These are phyloP conservation scores for Amaranthus cruentus DNA, from an alignment of 148 eudicot genomes.

Conservation along the genomic window DNA sequence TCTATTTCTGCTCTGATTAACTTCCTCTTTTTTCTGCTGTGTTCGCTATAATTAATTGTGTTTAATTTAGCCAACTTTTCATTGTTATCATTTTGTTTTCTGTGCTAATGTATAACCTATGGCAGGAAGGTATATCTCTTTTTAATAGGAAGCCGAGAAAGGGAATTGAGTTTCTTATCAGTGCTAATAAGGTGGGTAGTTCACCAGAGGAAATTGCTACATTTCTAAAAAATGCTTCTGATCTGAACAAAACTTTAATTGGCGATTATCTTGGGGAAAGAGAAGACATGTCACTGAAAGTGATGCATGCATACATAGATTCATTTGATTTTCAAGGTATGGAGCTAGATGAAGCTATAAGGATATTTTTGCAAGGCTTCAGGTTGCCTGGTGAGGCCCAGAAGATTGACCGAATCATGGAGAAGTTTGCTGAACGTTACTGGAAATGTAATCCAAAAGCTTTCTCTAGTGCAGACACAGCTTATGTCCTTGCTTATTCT, in stretches of 20 bases:
- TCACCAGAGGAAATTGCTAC: constrained; percentile 85
- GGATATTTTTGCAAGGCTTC: constrained; percentile 84
- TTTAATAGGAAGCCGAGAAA: constrained; percentile 93
- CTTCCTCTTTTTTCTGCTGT: background rate
- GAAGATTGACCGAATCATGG: constrained; percentile 94
- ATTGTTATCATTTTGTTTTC: background rate
- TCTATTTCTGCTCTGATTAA: background rate
- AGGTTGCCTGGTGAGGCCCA: constrained; percentile 99
- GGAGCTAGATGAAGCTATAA: constrained; percentile 92
- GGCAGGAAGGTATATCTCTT: constrained; percentile 99
- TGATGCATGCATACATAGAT: constrained; percentile 97
- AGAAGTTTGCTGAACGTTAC: constrained; percentile 96
- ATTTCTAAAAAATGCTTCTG: constrained; percentile 84
- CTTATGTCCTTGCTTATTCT: constrained; percentile 99
- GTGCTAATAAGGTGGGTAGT: constrained; percentile 89
- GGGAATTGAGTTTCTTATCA: constrained; percentile 91
- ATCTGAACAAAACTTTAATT: constrained; percentile 70
- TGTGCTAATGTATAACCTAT: constrained; percentile 39
- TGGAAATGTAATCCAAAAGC: constrained; percentile 95
- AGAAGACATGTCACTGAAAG: constrained; percentile 85
- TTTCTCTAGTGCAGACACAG: constrained; percentile 96
- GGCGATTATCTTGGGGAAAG: constrained; percentile 99
- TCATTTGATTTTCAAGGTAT: constrained; percentile 80
- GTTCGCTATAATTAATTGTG: background rate
- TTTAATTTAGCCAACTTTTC: background rate